Base-by-base conservation (phyloP, 164 flowering plant genomes). In the Liquidambar formosana region DNA sequence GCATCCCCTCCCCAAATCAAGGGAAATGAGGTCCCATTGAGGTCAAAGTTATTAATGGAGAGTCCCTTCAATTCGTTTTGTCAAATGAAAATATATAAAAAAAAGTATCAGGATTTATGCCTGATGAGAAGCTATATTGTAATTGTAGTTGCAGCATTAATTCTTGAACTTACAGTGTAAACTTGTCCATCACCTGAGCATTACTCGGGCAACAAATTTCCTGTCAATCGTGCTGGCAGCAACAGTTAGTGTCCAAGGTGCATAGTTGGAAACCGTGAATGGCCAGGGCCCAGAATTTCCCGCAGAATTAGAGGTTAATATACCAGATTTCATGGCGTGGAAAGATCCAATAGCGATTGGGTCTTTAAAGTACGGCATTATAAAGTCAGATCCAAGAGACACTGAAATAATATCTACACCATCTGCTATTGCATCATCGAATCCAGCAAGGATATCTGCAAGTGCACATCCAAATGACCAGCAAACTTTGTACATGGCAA, bases 1-100 rank as follows among this genome's bases (percentile, higher is more conserved):
- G 82, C 86, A 67, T 72, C 82, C 66, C 85, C 86, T 41, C 80
- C 84, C 73, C 78, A 82, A 11, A 85, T 71, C 67, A 82, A 61
- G 1, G 88, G 81, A 65, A 48, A 74, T 11, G 77, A 18, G 4
- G 67, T 70, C 11, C 83, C 84, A 53, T 74, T 71, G 19, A 82
- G 79, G 0, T 69, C 72, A 45, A 85, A 80, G 54, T 43, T 51
- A 53, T 85, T 85, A 46, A 84, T 71, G 14, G 80, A 60, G 27
- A 76, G 51, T 12, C 85, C 85, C 83, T 81, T 21, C 49, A 66
- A n/a, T n/a, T n/a, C n/a, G n/a, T n/a, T 63, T 49, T 38, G 0
- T 14, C 14, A 25, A 15, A 45, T 27, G 15, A 53, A 61, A 26
- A n/a, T 13, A n/a, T 63, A 33, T 33, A 33, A 33, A 33, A 33